A percentile compares a stretch with the other conserved stretches of the same genome.
These are phyloP conservation scores for Penicillium sp. DNA, from an alignment of 2,329 filamentous ascomycete species.

Conservation along the genomic window DNA sequence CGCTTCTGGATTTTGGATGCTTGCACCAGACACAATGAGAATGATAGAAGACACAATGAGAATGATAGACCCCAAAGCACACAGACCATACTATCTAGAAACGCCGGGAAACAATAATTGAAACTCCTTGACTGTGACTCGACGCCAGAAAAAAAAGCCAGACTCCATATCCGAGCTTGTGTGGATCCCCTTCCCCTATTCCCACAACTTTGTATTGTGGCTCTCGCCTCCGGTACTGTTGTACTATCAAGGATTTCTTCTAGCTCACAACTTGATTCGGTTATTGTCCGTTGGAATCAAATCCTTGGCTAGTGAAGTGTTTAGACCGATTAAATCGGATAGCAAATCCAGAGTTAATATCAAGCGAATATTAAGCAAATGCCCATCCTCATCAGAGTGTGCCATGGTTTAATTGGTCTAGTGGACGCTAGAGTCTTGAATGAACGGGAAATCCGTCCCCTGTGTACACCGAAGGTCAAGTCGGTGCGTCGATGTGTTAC, in stretches of 20 bases:
- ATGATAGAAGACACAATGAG: neutral
- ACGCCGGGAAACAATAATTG: constrained; percentile 19
- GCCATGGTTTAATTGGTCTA: constrained; percentile 26
- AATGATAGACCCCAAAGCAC: neutral
- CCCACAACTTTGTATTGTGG: constrained; percentile 15
- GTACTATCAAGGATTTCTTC: neutral
- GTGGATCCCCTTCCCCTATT: constrained; percentile 23
- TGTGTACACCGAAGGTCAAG: constrained; percentile 20
- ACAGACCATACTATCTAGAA: neutral
- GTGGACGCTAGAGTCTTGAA: constrained; percentile 25
- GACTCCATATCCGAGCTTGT: constrained; percentile 21
- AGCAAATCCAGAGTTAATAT: constrained; percentile 10
- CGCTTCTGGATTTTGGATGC: neutral
- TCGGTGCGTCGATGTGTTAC: constrained; percentile 5
- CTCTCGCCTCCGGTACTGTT: neutral
- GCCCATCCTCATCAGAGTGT: constrained; percentile 27
- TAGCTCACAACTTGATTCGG: constrained; percentile 2
- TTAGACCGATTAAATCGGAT: neutral
- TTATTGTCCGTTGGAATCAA: constrained; percentile 5
- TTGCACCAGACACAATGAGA: neutral
- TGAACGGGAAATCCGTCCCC: constrained; percentile 15
- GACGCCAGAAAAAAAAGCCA: constrained; percentile 1
- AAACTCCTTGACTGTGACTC: constrained; percentile 13
- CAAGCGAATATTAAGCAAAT: constrained; percentile 7
- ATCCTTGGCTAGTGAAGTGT: neutral